Evolutionary conservation across 148 eudicot genomes (phyloP).

Genomic region (Camellia lanceoleosa): DNA sequence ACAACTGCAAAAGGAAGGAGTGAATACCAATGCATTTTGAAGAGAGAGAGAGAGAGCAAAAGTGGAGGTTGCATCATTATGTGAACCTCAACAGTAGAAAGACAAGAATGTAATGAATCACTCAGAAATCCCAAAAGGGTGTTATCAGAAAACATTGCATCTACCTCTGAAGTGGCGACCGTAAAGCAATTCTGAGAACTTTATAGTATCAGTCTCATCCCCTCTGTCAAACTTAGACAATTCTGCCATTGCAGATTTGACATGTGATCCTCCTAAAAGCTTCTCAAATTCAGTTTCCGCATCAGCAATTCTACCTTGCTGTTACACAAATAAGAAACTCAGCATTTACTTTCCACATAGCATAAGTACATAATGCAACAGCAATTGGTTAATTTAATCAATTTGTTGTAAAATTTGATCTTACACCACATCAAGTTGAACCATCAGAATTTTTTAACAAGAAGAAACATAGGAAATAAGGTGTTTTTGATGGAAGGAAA

Average conservation of each 20-base stretch:
- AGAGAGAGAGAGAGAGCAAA: neutral
- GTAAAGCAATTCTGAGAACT: slow-evolving; percentile 54
- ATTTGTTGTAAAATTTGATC: neutral
- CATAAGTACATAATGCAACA: slow-evolving; percentile 3
- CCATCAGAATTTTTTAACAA: neutral
- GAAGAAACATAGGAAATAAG: neutral
- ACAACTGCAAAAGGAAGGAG: slow-evolving; percentile 95
- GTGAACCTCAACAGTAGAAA: neutral
- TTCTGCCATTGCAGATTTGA: slow-evolving; percentile 71
- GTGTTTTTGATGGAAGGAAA: neutral
- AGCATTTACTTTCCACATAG: slow-evolving; percentile 6
- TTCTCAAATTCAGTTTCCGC: slow-evolving; percentile 78
- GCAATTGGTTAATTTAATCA: neutral
- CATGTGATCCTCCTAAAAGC: slow-evolving; percentile 73
- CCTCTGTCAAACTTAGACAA: slow-evolving; percentile 74
- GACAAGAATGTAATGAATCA: neutral
- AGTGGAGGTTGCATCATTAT: neutral
- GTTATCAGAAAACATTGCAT: neutral
- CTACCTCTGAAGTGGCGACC: slow-evolving; percentile 94
- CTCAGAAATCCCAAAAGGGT: neutral
- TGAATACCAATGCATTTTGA: slow-evolving; percentile 45
- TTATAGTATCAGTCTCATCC: slow-evolving; percentile 54
- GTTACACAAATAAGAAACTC: slow-evolving; percentile 14
- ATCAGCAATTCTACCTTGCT: slow-evolving; percentile 80
- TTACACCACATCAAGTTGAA: neutral